Base-by-base conservation (phyloP, 2,329 filamentous ascomycete genomes). In the Colletotrichum sp. region DNA sequence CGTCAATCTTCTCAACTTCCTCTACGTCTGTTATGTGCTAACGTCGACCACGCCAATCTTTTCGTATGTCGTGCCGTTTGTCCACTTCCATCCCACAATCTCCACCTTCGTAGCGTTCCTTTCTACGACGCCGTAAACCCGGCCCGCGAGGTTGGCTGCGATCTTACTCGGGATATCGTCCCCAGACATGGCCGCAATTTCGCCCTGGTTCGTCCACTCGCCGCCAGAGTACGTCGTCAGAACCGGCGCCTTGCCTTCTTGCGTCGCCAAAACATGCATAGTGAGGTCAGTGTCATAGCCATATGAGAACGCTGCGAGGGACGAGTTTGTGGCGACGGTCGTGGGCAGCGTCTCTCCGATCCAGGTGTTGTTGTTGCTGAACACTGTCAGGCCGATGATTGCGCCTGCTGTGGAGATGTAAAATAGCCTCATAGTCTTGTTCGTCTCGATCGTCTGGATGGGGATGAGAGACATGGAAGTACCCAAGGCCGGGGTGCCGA, bases 31-130 rank as follows among this genome's bases (percentile, higher is more conserved):
- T 21, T 28, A 75, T 28, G 64, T 67, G n/a, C 64, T 59, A 5
- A 71, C 76, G 3, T 77, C 64, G 18, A 77, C 49, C 18, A 64
- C 66, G 18, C 76, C 76, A 7, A 77, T 67, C 24, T 72, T 75
- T 30, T 69, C 68, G 34, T 77, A 77, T 15, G 69, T 77, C n/a
- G 59, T 77, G n/a, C 74, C 76, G n/a, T 70, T 74, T 18, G 57
- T 73, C 76, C 76, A 77, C 68, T 71, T 66, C 76, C 76, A 77
- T 32, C 77, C 76, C 6, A 73, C 65, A 6, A 77, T 70, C 39
- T 73, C 65, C 12, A 77, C 73, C n/a, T 36, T 77, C 12, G 28
- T 49, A 1, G 21, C 32, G 7, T 57, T 64, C 26, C 74, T 60
- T 69, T 73, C 69, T 1, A 77, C 69, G 7, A 75, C 39, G 16